These are phyloP conservation scores for Globisporangium sylvaticum DNA, from an alignment of 352 stramenopile species.

Conservation along the genomic window DNA sequence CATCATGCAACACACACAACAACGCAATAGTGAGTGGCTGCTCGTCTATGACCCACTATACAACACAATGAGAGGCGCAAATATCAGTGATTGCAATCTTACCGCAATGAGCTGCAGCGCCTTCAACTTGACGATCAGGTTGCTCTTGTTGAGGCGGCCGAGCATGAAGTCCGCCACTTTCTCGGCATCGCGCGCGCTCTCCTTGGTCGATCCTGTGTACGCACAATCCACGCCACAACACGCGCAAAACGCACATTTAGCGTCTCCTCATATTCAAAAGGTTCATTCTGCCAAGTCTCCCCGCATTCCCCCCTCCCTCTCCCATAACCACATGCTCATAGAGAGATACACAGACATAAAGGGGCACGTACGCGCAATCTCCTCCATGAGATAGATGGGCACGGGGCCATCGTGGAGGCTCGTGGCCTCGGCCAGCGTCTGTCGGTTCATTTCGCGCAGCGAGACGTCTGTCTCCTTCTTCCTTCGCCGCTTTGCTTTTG, in stretches of 20 bases:
- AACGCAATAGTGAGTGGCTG: not conserved
- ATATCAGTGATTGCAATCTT: slow-evolving; percentile 7
- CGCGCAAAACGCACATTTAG: not conserved
- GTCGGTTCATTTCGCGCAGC: slow-evolving; percentile 59
- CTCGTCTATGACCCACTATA: not conserved
- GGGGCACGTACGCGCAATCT: slow-evolving; percentile 63
- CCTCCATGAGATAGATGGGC: slow-evolving; percentile 81
- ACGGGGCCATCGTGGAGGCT: slow-evolving; percentile 81
- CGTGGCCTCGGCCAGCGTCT: slow-evolving; percentile 75
- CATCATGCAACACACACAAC: not conserved
- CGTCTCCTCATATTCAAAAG: not conserved
- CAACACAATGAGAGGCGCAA: too few relatives aligned
- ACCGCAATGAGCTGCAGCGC: slow-evolving; percentile 83
- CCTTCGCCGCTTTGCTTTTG: not conserved
- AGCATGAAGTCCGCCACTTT: slow-evolving; percentile 82
- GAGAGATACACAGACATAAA: not conserved
- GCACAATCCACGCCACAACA: not conserved
- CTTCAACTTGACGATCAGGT: slow-evolving; percentile 85
- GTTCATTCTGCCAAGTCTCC: not conserved
- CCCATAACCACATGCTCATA: not conserved
- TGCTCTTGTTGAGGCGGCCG: slow-evolving; percentile 69
- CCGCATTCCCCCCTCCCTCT: not conserved
- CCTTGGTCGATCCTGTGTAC: slow-evolving; percentile 50
- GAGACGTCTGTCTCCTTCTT: not conserved
- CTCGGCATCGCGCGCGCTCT: slow-evolving; percentile 60